Conservation (phyloP, 768 basidiomycete genomes). For the Sutorius australiensis region DNA sequence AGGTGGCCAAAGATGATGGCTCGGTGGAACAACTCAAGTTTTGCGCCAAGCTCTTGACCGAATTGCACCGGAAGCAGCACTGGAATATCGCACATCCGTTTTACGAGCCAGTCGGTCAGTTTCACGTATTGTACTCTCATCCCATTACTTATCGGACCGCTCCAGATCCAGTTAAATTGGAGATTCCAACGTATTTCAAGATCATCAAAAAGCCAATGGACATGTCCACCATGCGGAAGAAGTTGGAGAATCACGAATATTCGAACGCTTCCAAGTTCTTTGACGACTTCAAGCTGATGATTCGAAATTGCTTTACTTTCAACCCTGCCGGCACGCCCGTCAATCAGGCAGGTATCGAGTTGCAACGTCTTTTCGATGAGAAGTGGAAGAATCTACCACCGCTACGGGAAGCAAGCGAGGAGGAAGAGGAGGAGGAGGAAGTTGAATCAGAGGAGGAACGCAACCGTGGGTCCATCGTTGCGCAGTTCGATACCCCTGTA, state of each 20-base stretch:
- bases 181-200: constrained; percentile 81
- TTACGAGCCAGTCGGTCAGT: constrained; percentile 90
- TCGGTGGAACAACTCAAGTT: constrained; percentile 82
- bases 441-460: constrained; percentile 67
- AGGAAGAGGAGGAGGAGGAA: constrained; percentile 62
- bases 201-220: constrained; percentile 97
- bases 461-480: constrained; percentile 45
- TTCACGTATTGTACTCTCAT: neutral
- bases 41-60: constrained; percentile 69
- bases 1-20: constrained; percentile 58
- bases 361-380: constrained; percentile 87
- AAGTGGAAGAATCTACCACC: constrained; percentile 83
- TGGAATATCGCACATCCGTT: constrained; percentile 74
- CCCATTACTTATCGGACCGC: neutral
- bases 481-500: neutral
- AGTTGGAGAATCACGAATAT: constrained; percentile 78
- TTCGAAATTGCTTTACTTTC: constrained; percentile 89
- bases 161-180: constrained; percentile 71
- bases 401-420: constrained; percentile 49
- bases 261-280: constrained; percentile 75
- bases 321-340: constrained; percentile 88
- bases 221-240: constrained; percentile 80
- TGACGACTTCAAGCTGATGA: constrained; percentile 91
- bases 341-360: constrained; percentile 76
- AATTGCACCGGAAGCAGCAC: constrained; percentile 78